A percentile compares a stretch with the other conserved stretches of the same genome.
phyloP scores from a whole-genome alignment of 2,329 filamentous ascomycete species.

The Clonostachys rhizophaga region DNA sequence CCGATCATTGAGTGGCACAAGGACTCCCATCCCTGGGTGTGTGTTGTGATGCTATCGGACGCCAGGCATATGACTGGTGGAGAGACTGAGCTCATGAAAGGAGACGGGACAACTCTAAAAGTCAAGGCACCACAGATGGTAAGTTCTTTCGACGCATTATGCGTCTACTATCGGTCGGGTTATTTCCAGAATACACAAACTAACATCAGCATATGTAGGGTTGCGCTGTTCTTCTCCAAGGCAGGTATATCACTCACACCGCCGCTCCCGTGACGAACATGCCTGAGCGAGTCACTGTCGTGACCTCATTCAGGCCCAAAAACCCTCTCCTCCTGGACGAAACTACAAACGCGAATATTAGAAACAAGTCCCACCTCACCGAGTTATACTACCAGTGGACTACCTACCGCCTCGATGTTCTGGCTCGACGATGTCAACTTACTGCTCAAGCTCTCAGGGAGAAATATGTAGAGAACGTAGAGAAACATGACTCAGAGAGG shows the following conservation, averaged over 20 bases:
- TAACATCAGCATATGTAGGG: conserved; percentile 14
- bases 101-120: conserved; percentile 14
- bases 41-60: conserved; percentile 45
- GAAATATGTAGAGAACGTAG: conserved; percentile 13
- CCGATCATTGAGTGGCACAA: conserved; percentile 36
- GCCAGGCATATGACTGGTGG: conserved; percentile 39
- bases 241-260: conserved; percentile 37
- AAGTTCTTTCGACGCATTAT: background rate
- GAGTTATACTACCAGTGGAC: conserved; percentile 21
- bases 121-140: conserved; percentile 15
- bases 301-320: conserved; percentile 36
- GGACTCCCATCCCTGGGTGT: conserved; percentile 45
- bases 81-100: conserved; percentile 17
- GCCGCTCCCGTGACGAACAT: conserved; percentile 31
- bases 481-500: conserved; percentile 10
- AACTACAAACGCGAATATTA: conserved; percentile 20
- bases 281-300: conserved; percentile 38
- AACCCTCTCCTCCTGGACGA: conserved; percentile 31
- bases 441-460: conserved; percentile 11
- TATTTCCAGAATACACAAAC: background rate
- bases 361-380: conserved; percentile 13
- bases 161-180: no score
- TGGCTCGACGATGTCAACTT: conserved; percentile 10
- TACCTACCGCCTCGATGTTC: conserved; percentile 15
- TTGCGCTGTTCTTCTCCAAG: conserved; percentile 36